A percentile compares a stretch with the other conserved stretches of the same genome.
phyloP scores from a whole-genome alignment of 768 basidiomycete species.

The Fomitopsis pulvina region DNA sequence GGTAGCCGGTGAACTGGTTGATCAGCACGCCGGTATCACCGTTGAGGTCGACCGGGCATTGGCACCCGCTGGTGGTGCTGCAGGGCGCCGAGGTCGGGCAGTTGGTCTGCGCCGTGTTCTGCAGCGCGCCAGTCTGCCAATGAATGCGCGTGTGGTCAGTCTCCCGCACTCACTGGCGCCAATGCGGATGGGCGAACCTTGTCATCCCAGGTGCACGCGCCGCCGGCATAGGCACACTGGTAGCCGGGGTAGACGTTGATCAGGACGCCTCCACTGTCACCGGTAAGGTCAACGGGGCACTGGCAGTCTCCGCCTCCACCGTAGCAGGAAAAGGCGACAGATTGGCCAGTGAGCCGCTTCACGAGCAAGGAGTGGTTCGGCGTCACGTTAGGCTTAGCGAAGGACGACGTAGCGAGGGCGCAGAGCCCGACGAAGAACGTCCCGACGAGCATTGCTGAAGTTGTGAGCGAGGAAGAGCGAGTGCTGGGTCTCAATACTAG shows the following conservation, averaged over 20 bases:
- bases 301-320: conserved; percentile 8
- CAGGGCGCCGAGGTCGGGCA: conserved; percentile 3
- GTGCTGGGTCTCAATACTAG: neutral
- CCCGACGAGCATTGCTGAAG: neutral
- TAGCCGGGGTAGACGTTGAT: conserved; percentile 14
- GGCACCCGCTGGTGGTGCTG: conserved; percentile 7
- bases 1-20: conserved; percentile 13
- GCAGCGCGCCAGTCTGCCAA: neutral
- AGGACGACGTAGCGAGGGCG: neutral
- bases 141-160: no score
- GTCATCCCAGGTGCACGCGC: conserved; percentile 14
- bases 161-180: no score
- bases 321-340: conserved; percentile 6
- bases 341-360: conserved; percentile 3
- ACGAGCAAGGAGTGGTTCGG: neutral
- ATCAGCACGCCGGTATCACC: conserved; percentile 9
- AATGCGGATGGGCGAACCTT: conserved; percentile 2
- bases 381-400: neutral
- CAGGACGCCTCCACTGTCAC: conserved; percentile 7
- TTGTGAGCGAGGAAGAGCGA: neutral
- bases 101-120: conserved; percentile 5
- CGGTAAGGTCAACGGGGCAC: conserved; percentile 8
- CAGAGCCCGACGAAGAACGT: neutral
- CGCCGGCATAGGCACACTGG: conserved; percentile 13
- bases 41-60: conserved; percentile 9